Evolutionary conservation across 768 basidiomycete species (phyloP), one percentile per base, ranked within the genome.

Genomic region (Phylloporus arenicola): DNA sequence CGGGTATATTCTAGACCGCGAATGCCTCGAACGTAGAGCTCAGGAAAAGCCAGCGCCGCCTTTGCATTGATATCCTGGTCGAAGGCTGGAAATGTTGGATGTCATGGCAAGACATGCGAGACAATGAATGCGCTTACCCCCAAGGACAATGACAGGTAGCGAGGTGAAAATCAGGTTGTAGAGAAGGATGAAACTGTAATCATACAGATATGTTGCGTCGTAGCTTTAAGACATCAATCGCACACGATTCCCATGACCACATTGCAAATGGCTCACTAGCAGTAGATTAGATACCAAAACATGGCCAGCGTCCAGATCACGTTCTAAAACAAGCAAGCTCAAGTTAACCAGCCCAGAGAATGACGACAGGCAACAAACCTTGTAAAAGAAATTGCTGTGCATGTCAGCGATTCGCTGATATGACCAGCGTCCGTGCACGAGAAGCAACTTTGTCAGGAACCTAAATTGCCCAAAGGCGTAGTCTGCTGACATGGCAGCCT

Each of bases 361-460:
- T 11, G 29, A 45, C 19, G 19, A 47, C 24, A 50, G 11, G 22
- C 19, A 29, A 56, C 75, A 44, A 35, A 90, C 89, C 81, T 98
- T 98, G 79, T 97, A 97, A 72, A 98, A 98, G 74, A 97, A 98
- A 69, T 93, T 96, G 60, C 84, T 85, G 57, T 94, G 90, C 92
- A 97, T 95, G 62, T 95, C 92, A 14, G 94, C 92, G 38, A 97
- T 76, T 38, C 95, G 89, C 60, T 91, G 88, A 70, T 99, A 98
- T 25, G 90, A 94, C 95, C 95, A 96, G 22, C 92, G 83, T 6
- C 95, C 95, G 64, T 99, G 95, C 9, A 96, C 92, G 51, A 97
- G 77, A 1, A 97, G 75, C 40, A 97, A 71, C 66, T 92, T 91
- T 3, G 92, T 93, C 52, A 98, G 67, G 75, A 86, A 97, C 48